phyloP scores from a whole-genome alignment of 108 stramenopile species.

The Cyclotella kingstonii region DNA sequence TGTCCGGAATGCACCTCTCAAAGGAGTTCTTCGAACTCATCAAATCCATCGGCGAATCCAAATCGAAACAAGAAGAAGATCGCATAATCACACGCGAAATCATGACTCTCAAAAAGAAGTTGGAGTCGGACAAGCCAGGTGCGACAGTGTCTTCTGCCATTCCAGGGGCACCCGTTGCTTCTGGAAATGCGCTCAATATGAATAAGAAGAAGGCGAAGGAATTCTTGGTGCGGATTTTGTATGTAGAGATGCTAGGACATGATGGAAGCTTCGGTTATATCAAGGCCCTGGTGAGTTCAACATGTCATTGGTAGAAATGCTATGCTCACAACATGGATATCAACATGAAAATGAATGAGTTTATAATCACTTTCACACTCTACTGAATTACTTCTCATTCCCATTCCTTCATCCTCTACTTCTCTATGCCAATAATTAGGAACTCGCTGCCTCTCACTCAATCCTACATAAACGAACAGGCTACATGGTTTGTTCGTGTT shows the following conservation, averaged over 20 bases:
- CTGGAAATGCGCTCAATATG: conserved; percentile 44
- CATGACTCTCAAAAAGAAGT: conserved; percentile 79
- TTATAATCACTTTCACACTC: too few relatives aligned
- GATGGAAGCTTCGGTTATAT: conserved; percentile 97
- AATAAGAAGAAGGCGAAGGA: conserved; percentile 93
- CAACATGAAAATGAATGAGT: too few relatives aligned
- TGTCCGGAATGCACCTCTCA: conserved; percentile 78
- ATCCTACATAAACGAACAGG: conserved; percentile 94
- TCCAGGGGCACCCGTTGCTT: conserved; percentile 38
- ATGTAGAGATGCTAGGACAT: conserved; percentile 99
- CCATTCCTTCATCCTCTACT: too few relatives aligned
- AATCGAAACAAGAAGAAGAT: conserved; percentile 99
- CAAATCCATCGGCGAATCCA: conserved; percentile 98
- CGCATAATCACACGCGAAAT: conserved; percentile 94
- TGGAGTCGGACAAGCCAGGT: conserved; percentile 45
- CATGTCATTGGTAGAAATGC: not conserved
- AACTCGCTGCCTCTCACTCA: conserved; percentile 89
- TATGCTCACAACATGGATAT: too few relatives aligned
- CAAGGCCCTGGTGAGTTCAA: conserved; percentile 77
- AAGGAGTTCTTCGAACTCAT: conserved; percentile 99
- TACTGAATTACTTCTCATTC: too few relatives aligned
- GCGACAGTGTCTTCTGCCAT: conserved; percentile 14
- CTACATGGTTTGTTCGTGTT: conserved; percentile 90
- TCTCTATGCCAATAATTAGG: too few relatives aligned
- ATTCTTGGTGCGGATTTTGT: conserved; percentile 94